Percentiles rank a stretch among this genome's conserved stretches.
Evolutionary conservation across 495 filamentous ascomycete genomes (phyloP).

Genomic region (Halenospora varia): DNA sequence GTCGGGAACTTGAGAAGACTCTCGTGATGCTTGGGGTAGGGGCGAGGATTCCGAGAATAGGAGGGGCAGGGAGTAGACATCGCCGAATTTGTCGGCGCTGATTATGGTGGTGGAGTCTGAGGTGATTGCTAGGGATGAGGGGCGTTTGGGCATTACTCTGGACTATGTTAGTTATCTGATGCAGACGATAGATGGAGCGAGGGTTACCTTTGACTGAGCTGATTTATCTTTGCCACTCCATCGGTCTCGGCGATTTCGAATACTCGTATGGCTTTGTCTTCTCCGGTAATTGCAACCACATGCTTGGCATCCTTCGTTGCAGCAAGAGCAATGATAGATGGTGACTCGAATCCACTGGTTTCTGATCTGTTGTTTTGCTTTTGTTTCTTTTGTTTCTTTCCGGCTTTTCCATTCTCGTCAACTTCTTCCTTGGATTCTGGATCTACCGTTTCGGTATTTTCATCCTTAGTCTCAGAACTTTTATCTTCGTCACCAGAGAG

Average conservation of each 20-base stretch:
- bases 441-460: background rate
- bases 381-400: constrained; percentile 9
- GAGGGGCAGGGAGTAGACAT: constrained; percentile 87
- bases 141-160: constrained; percentile 86
- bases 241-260: constrained; percentile 61
- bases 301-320: constrained; percentile 57
- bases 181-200: background rate
- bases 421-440: background rate
- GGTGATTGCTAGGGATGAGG: constrained; percentile 67
- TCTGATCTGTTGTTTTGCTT: constrained; percentile 17
- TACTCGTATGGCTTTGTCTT: constrained; percentile 87
- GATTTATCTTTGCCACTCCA: constrained; percentile 39
- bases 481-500: constrained; percentile 1
- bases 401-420: background rate
- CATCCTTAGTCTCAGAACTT: background rate
- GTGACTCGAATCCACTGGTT: constrained; percentile 27
- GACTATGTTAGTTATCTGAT: background rate
- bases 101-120: constrained; percentile 66
- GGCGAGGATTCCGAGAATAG: constrained; percentile 27
- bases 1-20: constrained; percentile 7
- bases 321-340: constrained; percentile 53
- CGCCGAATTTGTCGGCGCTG: constrained; percentile 89
- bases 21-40: background rate
- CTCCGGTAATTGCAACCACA: constrained; percentile 72
- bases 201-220: constrained; percentile 68